These are phyloP conservation scores for Somion occarium DNA, from an alignment of 1,284 basidiomycete genomes.

Conservation along the genomic window DNA sequence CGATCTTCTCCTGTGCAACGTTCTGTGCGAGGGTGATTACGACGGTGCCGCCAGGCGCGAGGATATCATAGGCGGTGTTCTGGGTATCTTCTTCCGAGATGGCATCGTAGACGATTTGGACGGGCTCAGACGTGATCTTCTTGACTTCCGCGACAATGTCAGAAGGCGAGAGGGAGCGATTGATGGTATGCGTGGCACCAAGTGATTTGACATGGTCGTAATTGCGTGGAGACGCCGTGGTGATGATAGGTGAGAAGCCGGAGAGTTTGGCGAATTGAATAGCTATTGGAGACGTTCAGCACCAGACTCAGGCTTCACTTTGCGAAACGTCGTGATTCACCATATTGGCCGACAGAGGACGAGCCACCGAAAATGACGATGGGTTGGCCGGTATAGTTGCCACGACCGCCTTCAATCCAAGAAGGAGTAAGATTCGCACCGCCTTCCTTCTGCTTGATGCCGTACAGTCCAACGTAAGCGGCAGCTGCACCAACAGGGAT, in stretches of 20 bases:
- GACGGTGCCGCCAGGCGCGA: constrained; percentile 9
- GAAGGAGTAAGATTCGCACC: constrained; percentile 11
- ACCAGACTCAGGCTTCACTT: too few species aligned
- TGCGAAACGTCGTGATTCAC: constrained; percentile 11
- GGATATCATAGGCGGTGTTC: constrained; percentile 8
- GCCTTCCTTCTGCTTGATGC: neutral
- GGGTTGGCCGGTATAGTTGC: constrained; percentile 23
- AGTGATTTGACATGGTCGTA: constrained; percentile 37
- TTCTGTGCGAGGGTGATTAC: constrained; percentile 1
- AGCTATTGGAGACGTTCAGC: constrained; percentile 14
- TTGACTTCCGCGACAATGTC: constrained; percentile 1
- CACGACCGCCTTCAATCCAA: constrained; percentile 15
- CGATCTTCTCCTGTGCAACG: neutral
- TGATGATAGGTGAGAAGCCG: constrained; percentile 45
- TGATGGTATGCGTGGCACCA: constrained; percentile 44
- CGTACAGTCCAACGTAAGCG: constrained; percentile 26
- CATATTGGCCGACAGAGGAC: constrained; percentile 28
- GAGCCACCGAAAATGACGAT: constrained; percentile 30
- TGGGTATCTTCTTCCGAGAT: constrained; percentile 8
- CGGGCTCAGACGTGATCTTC: constrained; percentile 10
- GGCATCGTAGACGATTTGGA: constrained; percentile 12
- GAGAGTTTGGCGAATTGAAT: constrained; percentile 43
- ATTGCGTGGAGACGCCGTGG: constrained; percentile 42
- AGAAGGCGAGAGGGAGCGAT: constrained; percentile 8
- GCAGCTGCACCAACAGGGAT: constrained; percentile 22